These are phyloP conservation scores for Clitopilus hobsonii DNA, from an alignment of 768 basidiomycete species.

Conservation along the genomic window DNA sequence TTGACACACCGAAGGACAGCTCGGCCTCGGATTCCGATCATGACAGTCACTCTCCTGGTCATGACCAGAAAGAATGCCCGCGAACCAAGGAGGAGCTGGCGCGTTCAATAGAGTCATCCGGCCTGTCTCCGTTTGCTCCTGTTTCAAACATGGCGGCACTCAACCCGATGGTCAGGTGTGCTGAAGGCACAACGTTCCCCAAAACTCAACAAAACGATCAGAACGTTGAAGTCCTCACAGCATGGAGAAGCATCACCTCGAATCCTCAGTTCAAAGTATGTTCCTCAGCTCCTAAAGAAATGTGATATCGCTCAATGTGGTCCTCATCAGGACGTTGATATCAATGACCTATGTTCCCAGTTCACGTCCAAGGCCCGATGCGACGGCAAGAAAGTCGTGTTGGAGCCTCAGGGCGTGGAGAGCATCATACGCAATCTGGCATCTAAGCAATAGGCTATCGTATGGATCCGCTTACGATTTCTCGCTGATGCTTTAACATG, in stretches of 20 bases:
- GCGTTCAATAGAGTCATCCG: conserved; percentile 45
- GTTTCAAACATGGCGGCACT: conserved; percentile 31
- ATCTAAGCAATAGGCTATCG: conserved; percentile 15
- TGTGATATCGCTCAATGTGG: conserved; percentile 6
- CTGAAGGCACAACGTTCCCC: conserved; percentile 60
- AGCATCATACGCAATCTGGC: conserved; percentile 41
- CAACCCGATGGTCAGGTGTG: conserved; percentile 57
- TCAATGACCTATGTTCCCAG: conserved; percentile 74
- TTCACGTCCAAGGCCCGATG: conserved; percentile 81
- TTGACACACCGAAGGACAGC: conserved; percentile 28
- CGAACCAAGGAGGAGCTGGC: conserved; percentile 52
- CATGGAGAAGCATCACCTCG: conserved; percentile 73
- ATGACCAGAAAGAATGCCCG: conserved; percentile 33
- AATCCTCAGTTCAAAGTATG: conserved; percentile 74
- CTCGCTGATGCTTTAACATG: neutral
- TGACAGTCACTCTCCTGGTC: conserved; percentile 7
- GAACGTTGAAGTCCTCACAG: conserved; percentile 74
- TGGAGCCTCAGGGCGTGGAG: conserved; percentile 52
- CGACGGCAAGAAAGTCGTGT: conserved; percentile 78
- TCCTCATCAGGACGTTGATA: conserved; percentile 61
- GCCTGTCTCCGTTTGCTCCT: conserved; percentile 57
- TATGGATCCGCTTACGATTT: neutral
- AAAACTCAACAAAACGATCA: conserved; percentile 63
- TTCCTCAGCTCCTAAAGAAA: conserved; percentile 10
- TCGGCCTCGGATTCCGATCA: conserved; percentile 26